Evolutionary conservation across 2,329 filamentous ascomycete species (phyloP).

Genomic region (Colletotrichum sp.): DNA sequence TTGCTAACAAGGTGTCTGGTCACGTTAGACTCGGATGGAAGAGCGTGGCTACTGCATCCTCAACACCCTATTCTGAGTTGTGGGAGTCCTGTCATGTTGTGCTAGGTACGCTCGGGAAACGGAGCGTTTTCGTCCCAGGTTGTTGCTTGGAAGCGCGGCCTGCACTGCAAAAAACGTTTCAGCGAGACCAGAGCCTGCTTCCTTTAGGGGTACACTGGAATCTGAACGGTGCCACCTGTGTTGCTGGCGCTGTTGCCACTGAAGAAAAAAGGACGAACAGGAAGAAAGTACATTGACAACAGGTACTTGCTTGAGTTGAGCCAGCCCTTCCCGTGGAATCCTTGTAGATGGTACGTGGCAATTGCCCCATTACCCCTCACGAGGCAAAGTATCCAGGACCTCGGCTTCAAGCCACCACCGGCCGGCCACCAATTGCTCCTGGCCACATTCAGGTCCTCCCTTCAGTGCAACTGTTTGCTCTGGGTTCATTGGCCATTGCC

Average conservation of each 20-base stretch:
- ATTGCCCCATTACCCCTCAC: neutral
- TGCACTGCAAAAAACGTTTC: neutral
- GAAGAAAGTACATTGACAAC: neutral
- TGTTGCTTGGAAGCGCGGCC: neutral
- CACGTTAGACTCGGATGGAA: conserved; percentile 1
- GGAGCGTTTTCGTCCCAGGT: neutral
- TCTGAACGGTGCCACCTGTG: neutral
- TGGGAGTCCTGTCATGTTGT: neutral
- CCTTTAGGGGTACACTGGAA: neutral
- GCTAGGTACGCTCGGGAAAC: neutral
- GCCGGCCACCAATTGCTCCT: conserved; percentile 5
- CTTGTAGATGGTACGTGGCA: neutral
- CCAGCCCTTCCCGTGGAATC: neutral
- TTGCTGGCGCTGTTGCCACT: conserved; percentile 5
- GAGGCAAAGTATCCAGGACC: conserved; percentile 5
- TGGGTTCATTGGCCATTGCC: neutral
- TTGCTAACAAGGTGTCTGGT: neutral
- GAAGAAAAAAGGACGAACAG: neutral
- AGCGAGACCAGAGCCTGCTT: neutral
- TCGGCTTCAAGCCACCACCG: neutral
- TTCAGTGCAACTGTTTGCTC: neutral
- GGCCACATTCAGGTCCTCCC: neutral
- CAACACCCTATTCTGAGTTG: neutral
- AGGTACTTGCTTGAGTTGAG: neutral
- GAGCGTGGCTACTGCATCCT: neutral